Percentiles rank a stretch among this genome's conserved stretches.
Evolutionary conservation across 2,329 filamentous ascomycete species (phyloP).

Genomic region (Ophiostoma pallidulum): DNA sequence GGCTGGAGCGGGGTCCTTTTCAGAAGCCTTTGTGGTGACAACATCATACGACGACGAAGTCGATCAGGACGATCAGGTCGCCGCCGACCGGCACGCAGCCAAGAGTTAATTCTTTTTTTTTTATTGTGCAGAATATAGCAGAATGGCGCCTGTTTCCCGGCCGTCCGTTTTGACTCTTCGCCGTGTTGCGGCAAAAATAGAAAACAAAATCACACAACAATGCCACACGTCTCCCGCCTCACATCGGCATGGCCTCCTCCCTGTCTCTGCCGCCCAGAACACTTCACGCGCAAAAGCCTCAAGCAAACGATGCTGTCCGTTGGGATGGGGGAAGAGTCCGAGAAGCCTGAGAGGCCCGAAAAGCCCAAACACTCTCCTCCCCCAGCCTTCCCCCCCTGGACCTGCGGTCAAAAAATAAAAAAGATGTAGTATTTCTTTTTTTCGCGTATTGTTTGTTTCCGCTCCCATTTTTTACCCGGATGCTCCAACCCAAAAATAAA

Average conservation of each 20-base stretch:
- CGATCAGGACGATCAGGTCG: no score
- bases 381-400: no score
- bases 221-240: no score
- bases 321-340: slow-evolving; percentile 1
- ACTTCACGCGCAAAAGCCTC: not conserved
- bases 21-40: no score
- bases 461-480: not conserved
- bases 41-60: no score
- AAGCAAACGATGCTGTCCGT: not conserved
- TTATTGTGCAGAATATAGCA: slow-evolving; percentile 7
- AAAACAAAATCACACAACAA: no score
- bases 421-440: slow-evolving; percentile 8
- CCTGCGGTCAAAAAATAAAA: slow-evolving; percentile 1
- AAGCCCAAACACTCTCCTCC: no score
- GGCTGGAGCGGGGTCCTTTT: no score
- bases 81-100: not conserved
- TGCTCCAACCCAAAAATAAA: no score
- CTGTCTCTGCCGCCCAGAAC: not conserved
- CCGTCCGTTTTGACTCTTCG: not conserved
- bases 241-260: no score
- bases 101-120: slow-evolving; percentile 1
- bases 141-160: slow-evolving; percentile 8
- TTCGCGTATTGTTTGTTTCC: not conserved
- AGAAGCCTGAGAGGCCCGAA: no score
- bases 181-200: no score